Evolutionary conservation across 2,329 filamentous ascomycete genomes (phyloP).

Genomic region (Epichloe sp.): DNA sequence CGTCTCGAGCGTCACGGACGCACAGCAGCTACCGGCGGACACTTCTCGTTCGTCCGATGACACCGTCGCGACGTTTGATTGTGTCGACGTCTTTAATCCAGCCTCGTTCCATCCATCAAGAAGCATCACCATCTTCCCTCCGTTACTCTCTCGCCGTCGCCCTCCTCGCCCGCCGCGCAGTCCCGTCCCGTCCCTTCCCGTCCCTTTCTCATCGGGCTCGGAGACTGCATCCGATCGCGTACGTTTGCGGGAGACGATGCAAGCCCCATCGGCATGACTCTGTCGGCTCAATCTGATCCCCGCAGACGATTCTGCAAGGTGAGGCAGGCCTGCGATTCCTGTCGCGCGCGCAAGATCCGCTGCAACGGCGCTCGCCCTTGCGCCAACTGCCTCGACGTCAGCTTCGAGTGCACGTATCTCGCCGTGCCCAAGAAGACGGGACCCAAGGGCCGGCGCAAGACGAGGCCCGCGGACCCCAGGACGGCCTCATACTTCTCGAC

Average conservation of each 20-base stretch:
- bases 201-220: too few species aligned
- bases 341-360: slow-evolving; percentile 17
- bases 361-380: slow-evolving; percentile 17
- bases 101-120: neutral
- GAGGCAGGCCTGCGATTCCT: slow-evolving; percentile 19
- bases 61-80: neutral
- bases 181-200: neutral
- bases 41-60: slow-evolving; percentile 2
- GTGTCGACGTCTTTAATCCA: neutral
- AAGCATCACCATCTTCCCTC: neutral
- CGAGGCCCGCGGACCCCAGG: neutral
- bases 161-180: neutral
- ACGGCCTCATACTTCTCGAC: slow-evolving; percentile 2
- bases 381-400: slow-evolving; percentile 11
- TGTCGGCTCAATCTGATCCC: neutral
- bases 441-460: slow-evolving; percentile 11
- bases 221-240: neutral
- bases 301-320: slow-evolving; percentile 9
- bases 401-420: slow-evolving; percentile 15
- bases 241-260: slow-evolving; percentile 1
- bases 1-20: neutral
- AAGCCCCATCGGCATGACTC: slow-evolving; percentile 1
- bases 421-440: slow-evolving; percentile 20
- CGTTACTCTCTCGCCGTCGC: neutral
- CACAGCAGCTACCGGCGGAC: neutral